Base-by-base conservation (phyloP, 352 stramenopile genomes). In the Phytophthora citrophthora region DNA sequence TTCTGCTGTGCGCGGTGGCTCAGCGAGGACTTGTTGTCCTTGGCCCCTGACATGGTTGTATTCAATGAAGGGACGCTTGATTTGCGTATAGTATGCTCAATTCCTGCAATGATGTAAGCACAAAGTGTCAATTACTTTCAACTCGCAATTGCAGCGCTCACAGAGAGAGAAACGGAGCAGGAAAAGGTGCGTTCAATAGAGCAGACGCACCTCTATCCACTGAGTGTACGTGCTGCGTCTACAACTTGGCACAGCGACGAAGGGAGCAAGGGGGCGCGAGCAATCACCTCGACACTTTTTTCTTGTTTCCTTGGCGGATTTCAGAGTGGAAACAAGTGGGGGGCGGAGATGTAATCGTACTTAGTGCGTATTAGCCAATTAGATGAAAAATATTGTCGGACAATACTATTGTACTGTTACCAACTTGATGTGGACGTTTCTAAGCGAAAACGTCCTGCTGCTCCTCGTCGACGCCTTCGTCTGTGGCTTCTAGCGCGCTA, bases 401-500 rank as follows among this genome's bases (percentile, higher is more conserved):
- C 29, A 34, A 34, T 34, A 34, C 29, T 34, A 34, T 34, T 34
- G 18, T 31, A 27, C 13, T 9, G 20, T 20, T 43, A 43, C 36
- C 36, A 43, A 13, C 8, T 34, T 34, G 29, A 34, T 34, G 9
- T 34, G 29, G 29, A 34, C 29, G 29, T 13, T 34, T 34, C 64
- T 66, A 95, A 3, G 81, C 83, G 54, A 96, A 94, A 9, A 96
- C 83, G 32, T 94, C 89, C 65, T 94, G 86, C 68, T 94, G 84
- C 68, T 99, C 91, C 34, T 99, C 94, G 39, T 98, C 86, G 62
- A 97, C 81, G 29, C 89, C 82, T 15, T 97, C 90, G 32, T 98
- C 92, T 5, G 81, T 90, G 38, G 97, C 93, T 65, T 99, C 97
- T 70, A 99, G 97, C 54, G 97, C 93, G 51, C 96, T 98, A 66